Base-by-base conservation (phyloP, 1,139 yeast species). In the Geotrichum phurueaensis region DNA sequence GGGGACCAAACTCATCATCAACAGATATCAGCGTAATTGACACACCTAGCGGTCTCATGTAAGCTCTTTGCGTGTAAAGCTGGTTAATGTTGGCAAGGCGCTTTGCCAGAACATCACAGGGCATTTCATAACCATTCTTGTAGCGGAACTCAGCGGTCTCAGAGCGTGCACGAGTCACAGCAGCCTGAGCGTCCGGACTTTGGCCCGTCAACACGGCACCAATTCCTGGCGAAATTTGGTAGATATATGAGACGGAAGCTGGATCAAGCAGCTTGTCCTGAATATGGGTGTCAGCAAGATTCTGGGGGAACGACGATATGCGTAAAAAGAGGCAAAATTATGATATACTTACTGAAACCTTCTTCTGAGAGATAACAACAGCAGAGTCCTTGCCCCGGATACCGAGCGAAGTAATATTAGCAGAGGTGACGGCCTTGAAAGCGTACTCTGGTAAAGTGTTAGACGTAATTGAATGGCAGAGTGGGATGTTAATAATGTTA, bases 31-130 rank as follows among this genome's bases (percentile, higher is more conserved):
- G 87, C 25, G 97, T 91, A 70, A 91, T 81, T 33, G 96, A 90
- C 61, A 91, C 97, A 49, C 97, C 97, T 66, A 92, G 80, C 31
- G 99, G 99, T 75, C 99, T 84, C 98, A 94, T 94, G 75, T 94
- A 94, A n/a, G 99, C 99, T 72, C 98, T 83, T 76, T 94, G 99
- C 53, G 99, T 94, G 75, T 91, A 94, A 66, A 94, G 84, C 78
- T 94, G 99, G 56, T 96, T 88, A 70, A 91, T 78, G 72, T 94
- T 94, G 62, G 98, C 99, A 87, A 94, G 87, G 72, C 97, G 83
- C 78, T 92, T 94, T 56, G 97, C 91, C 69, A 94, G 80, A 56
- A 89, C 91, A 71, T 91, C 97, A 66, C 90, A 91, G 1, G 99
- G 98, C 90, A 94, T 92, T 71, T 90, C 97, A 73, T 91, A 94